phyloP scores from a whole-genome alignment of 306 rosid species.

The Cyamopsis tetragonoloba region DNA sequence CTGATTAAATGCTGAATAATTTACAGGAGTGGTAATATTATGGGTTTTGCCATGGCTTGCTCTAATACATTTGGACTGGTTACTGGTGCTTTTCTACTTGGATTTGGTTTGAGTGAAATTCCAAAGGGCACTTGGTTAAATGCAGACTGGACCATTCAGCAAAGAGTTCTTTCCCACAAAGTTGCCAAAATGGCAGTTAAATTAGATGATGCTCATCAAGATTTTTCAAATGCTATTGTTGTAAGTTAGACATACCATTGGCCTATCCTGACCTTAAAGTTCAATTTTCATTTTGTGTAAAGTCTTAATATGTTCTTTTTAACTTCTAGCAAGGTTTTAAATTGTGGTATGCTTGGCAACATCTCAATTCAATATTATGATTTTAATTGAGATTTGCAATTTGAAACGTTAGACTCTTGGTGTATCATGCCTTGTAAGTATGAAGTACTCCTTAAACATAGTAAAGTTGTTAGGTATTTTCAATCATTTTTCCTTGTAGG shows the following conservation, averaged over 20 bases:
- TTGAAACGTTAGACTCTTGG: too few species aligned
- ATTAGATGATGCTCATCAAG: conserved; percentile 91
- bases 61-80: conserved; percentile 99
- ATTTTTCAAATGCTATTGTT: conserved; percentile 88
- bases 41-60: conserved; percentile 92
- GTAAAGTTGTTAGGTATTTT: background rate
- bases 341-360: too few species aligned
- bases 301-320: too few species aligned
- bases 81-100: conserved; percentile 96
- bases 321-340: too few species aligned
- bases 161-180: conserved; percentile 77
- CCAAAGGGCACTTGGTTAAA: conserved; percentile 79
- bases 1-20: background rate
- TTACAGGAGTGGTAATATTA: conserved; percentile 61
- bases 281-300: background rate
- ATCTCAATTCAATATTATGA: too few species aligned
- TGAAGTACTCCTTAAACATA: background rate
- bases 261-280: background rate
- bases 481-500: background rate
- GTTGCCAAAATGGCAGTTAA: conserved; percentile 95
- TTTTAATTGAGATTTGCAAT: too few species aligned
- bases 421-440: background rate
- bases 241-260: conserved; percentile 38
- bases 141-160: conserved; percentile 80
- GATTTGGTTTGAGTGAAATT: conserved; percentile 96